Conservation (phyloP, 306 rosid genomes). For the Prunus armeniaca region DNA sequence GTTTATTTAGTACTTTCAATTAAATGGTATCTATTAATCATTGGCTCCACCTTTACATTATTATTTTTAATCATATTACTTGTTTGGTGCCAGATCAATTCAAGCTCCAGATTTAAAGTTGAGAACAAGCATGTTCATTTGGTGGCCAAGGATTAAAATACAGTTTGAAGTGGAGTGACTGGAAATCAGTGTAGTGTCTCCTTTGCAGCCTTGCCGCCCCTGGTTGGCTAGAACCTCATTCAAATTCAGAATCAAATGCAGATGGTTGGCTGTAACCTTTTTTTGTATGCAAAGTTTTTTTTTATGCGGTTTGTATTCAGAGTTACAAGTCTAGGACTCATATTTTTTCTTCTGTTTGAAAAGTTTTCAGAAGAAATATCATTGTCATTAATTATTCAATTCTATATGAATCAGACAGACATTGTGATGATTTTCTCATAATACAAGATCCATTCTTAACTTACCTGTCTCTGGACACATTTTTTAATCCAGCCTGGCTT, state of each 20-base stretch:
- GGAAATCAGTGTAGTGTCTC: constrained; percentile 3
- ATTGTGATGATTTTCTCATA: neutral
- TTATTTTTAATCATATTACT: constrained; percentile 1
- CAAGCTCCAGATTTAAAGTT: constrained; percentile 70
- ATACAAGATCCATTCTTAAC: neutral
- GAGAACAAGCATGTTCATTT: constrained; percentile 68
- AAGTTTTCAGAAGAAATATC: constrained; percentile 9
- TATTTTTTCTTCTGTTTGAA: neutral
- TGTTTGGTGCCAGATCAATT: constrained; percentile 56
- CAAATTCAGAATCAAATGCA: neutral
- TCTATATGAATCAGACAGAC: neutral
- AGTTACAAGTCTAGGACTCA: neutral
- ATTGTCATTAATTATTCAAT: neutral
- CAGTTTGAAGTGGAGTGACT: neutral
- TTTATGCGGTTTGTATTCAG: neutral
- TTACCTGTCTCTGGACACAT: too few relatives aligned
- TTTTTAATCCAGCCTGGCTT: too few relatives aligned
- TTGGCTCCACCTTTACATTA: neutral
- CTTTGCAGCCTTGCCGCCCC: constrained; percentile 18
- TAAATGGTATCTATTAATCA: neutral
- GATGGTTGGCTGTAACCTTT: neutral
- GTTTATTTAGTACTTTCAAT: neutral
- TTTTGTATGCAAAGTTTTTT: neutral
- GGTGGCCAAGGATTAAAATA: constrained; percentile 48
- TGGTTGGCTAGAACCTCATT: neutral